Evolutionary conservation across 2,329 filamentous ascomycete genomes (phyloP).

Genomic region (Thelonectria blattea): DNA sequence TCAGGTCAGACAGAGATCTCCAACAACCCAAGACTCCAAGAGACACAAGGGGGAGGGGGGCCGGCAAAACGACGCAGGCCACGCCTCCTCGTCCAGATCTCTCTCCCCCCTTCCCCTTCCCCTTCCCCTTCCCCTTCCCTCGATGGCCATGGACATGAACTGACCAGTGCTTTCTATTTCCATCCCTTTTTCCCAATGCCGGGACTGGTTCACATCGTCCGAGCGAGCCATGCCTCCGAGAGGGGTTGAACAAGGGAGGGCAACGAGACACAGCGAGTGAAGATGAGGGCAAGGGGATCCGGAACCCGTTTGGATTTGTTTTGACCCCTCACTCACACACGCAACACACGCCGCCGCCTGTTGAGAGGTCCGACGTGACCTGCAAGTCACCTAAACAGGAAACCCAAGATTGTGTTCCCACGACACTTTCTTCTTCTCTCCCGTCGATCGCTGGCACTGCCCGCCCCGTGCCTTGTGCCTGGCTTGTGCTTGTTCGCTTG

Average conservation of each 20-base stretch:
- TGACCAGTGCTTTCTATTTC: conserved; percentile 15
- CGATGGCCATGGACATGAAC: conserved; percentile 9
- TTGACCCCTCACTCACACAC: too few species aligned
- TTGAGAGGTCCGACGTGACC: conserved; percentile 2
- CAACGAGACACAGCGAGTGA: background rate
- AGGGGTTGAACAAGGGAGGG: background rate
- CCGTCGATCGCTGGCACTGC: conserved; percentile 13
- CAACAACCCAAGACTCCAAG: background rate
- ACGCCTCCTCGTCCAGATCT: conserved; percentile 15
- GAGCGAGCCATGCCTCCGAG: conserved; percentile 15
- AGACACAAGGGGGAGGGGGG: conserved; percentile 4
- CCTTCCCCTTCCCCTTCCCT: background rate
- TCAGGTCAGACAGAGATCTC: conserved; percentile 1
- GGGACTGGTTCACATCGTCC: conserved; percentile 21
- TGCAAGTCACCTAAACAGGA: conserved; percentile 27
- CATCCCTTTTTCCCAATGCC: conserved; percentile 19
- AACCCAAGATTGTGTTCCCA: conserved; percentile 18
- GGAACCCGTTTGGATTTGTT: background rate
- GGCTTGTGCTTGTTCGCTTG: background rate
- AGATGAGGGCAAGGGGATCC: conserved; percentile 9
- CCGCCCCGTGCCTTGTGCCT: conserved; percentile 20
- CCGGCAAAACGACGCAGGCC: background rate
- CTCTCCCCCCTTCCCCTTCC: too few species aligned
- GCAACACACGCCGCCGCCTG: background rate
- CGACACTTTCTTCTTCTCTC: conserved; percentile 3